Evolutionary conservation across 306 rosid species (phyloP).

Genomic region (Gastrolobium villosum): DNA sequence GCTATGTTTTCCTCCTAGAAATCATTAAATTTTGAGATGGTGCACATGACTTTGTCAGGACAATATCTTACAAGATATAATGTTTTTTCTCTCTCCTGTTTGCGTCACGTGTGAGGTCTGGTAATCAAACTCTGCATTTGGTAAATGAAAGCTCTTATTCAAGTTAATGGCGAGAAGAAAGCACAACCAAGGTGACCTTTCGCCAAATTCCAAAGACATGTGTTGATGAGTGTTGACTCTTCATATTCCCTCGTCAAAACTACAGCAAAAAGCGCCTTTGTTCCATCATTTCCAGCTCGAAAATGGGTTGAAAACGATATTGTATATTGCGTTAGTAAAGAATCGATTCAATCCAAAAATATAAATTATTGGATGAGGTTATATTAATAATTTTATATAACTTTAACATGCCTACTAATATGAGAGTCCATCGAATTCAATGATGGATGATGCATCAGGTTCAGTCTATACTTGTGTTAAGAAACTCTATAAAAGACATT

Average conservation of each 20-base stretch:
- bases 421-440: no score
- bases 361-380: no score
- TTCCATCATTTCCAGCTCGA: background rate
- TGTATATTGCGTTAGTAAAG: no score
- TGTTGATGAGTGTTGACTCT: conserved; percentile 9
- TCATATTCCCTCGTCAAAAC: background rate
- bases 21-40: background rate
- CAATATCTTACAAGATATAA: conserved; percentile 3
- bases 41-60: conserved; percentile 36
- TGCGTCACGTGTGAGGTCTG: conserved; percentile 25
- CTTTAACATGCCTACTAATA: no score
- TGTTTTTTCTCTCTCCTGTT: background rate
- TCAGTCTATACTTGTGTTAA: no score
- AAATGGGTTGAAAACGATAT: no score
- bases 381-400: no score
- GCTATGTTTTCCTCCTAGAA: background rate
- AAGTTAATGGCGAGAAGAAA: background rate
- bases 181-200: background rate
- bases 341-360: no score
- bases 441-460: no score
- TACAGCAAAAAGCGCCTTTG: background rate
- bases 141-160: conserved; percentile 5
- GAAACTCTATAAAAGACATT: no score
- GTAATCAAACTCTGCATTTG: conserved; percentile 13
- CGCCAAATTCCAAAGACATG: background rate